These are phyloP conservation scores for Rhodotorula taiwanensis DNA, from an alignment of 768 basidiomycete genomes.

Conservation along the genomic window DNA sequence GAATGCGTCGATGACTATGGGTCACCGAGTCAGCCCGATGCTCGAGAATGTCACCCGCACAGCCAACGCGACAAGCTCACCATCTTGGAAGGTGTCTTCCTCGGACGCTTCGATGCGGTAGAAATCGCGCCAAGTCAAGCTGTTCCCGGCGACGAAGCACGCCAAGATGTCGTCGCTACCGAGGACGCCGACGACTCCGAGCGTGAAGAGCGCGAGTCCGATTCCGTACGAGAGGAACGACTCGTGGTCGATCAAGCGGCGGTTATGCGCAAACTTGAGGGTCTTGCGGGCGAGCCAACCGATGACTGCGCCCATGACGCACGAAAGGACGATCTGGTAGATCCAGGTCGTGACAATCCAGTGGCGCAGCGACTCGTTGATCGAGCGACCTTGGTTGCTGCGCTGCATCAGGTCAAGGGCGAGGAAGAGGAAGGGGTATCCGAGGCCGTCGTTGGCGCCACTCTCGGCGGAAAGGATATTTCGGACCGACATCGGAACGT, in stretches of 20 bases:
- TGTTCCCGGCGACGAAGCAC: slow-evolving; percentile 43
- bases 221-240: slow-evolving; percentile 42
- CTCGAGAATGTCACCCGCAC: background rate
- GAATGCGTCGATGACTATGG: slow-evolving; percentile 23
- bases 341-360: slow-evolving; percentile 44
- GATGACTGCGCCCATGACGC: slow-evolving; percentile 45
- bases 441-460: slow-evolving; percentile 49
- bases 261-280: slow-evolving; percentile 42
- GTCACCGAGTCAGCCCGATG: background rate
- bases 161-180: slow-evolving; percentile 48
- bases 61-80: slow-evolving; percentile 4
- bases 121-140: slow-evolving; percentile 31
- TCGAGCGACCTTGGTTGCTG: slow-evolving; percentile 33
- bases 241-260: slow-evolving; percentile 47
- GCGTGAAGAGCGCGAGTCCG: slow-evolving; percentile 34
- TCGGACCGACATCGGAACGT: slow-evolving; percentile 46
- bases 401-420: slow-evolving; percentile 45
- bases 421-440: slow-evolving; percentile 48
- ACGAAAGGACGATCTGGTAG: slow-evolving; percentile 46
- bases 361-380: slow-evolving; percentile 44
- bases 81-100: slow-evolving; percentile 40
- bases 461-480: slow-evolving; percentile 46
- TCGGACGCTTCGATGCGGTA: slow-evolving; percentile 27
- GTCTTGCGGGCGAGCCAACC: slow-evolving; percentile 45
- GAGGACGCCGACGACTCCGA: slow-evolving; percentile 45